Base-by-base conservation (phyloP, 2,329 filamentous ascomycete species). In the Basipetospora chlamydospora region DNA sequence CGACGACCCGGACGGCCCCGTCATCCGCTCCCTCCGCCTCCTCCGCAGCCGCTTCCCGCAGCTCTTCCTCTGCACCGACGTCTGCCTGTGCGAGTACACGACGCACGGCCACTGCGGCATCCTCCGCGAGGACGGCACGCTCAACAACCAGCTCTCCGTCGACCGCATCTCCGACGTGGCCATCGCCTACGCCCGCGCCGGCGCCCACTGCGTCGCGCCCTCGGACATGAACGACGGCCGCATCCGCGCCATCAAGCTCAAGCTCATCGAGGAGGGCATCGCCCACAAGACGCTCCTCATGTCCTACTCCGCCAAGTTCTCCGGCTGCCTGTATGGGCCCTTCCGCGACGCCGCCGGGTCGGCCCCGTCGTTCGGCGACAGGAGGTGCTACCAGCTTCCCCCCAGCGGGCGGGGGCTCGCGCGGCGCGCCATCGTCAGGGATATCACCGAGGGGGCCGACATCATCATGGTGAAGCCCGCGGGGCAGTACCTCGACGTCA, bases 401-500 rank as follows among this genome's bases (percentile, higher is more conserved):
- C 85, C 86, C 0, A 87, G 87, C 42, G 90, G 87, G 18, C 80
- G 90, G 35, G 90, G 90, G 23, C 74, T 98, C 30, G 90, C 90
- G 12, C 77, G 90, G 45, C 76, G 90, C 46, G 90, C 90, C 33
- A 95, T 98, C 45, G 64, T 76, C 28, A 74, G 90, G 46, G 90
- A 98, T 54, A 88, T 98, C 46, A 71, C 70, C 44, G 90, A 98
- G 60, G 90, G 90, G 18, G 90, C 90, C 15, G 90, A 98, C 52
- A 85, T 95, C 47, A 94, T 98, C 60, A 95, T 98, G 88, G 90
- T 98, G 43, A 98, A 98, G 68, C 90, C 90, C 2, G 90, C 90
- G 8, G 82, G 82, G 49, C 85, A 88, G 57, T 98, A 94, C 56
- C 70, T 98, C 31, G 90, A 98, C 59, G 94, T 98, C 49, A 96